Evolutionary conservation across 1,139 yeast genomes (phyloP).

Genomic region (Pichiaceae sp.): DNA sequence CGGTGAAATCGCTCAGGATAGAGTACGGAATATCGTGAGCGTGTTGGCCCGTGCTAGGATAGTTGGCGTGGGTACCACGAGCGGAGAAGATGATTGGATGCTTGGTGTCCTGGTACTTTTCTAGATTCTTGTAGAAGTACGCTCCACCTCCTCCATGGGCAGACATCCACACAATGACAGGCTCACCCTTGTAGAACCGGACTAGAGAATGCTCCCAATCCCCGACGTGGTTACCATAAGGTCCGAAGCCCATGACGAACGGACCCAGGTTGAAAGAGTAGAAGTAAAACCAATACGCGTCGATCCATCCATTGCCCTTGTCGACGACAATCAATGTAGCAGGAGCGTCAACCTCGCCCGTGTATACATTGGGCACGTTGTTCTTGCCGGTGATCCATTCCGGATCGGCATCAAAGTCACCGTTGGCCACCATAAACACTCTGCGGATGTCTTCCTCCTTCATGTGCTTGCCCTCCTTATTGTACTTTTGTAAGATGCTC

Average conservation of each 20-base stretch:
- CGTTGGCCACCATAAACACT: slow-evolving; percentile 49
- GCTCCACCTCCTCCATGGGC: slow-evolving; percentile 99
- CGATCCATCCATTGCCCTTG: slow-evolving; percentile 88
- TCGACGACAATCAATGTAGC: slow-evolving; percentile 78
- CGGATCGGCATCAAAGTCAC: slow-evolving; percentile 70
- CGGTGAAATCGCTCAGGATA: slow-evolving; percentile 86
- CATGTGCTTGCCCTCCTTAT: not conserved
- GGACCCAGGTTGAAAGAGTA: slow-evolving; percentile 94
- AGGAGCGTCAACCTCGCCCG: slow-evolving; percentile 76
- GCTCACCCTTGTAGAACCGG: slow-evolving; percentile 72
- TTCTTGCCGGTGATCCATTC: slow-evolving; percentile 75
- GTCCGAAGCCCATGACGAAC: slow-evolving; percentile 94
- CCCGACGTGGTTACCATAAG: slow-evolving; percentile 94
- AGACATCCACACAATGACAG: slow-evolving; percentile 94
- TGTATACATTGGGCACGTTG: slow-evolving; percentile 60
- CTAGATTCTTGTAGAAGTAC: slow-evolving; percentile 65
- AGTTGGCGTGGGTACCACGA: slow-evolving; percentile 94
- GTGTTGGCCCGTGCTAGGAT: slow-evolving; percentile 93
- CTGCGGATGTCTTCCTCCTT: slow-evolving; percentile 1
- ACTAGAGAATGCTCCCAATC: slow-evolving; percentile 97
- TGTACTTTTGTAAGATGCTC: slow-evolving; percentile 21
- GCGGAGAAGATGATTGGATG: slow-evolving; percentile 83
- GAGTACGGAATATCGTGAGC: slow-evolving; percentile 92
- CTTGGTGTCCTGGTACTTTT: slow-evolving; percentile 34
- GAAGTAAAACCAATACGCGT: slow-evolving; percentile 93